Base-by-base conservation (phyloP, 1,284 basidiomycete species). In the Phlebopus sp. region DNA sequence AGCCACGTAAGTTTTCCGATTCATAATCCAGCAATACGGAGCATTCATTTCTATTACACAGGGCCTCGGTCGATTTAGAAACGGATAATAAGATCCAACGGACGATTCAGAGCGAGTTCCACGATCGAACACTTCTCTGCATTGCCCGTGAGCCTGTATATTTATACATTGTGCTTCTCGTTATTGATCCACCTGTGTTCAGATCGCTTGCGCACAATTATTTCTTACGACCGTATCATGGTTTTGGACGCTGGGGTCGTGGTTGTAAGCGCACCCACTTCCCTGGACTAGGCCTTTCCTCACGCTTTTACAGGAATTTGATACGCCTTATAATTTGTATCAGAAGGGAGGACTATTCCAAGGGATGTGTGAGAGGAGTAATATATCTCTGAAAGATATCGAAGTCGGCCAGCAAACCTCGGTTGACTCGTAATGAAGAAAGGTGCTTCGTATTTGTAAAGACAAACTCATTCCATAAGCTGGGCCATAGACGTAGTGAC, bases 161-260 rank as follows among this genome's bases (percentile, higher is more conserved):
- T 42, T 46, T 34, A n/a, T 38, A 7, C 18, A 30, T 32, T n/a
- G n/a, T 31, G 41, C 31, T 42, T 32, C 18, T 42, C 29, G n/a
- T 23, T n/a, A 9, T 8, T 21, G 18, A 39, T 29, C 3, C n/a
- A 31, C 31, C 8, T n/a, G 29, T 25, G 23, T 32, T 15, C 57
- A 84, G 78, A 84, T 67, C 79, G 85, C 27, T 70, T 92, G 31
- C 76, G 85, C 44, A 93, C 91, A 0, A 92, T 94, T 57, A 74
- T 93, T 46, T 77, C 77, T 0, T 92, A 91, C 62, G 89, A 93
- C 67, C 71, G 83, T 11, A 87, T 92, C 48, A 75, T 81, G 29
- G 81, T 84, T 1, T 64, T 95, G 57, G 82, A 90, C 54, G 75
- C 79, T 27, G 92, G 92, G 0, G 68, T 67, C 17, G 77, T 92